A percentile compares a stretch with the other conserved stretches of the same genome.
Conservation (phyloP, 257 asterid genomes). For the Echium plantagineum region DNA sequence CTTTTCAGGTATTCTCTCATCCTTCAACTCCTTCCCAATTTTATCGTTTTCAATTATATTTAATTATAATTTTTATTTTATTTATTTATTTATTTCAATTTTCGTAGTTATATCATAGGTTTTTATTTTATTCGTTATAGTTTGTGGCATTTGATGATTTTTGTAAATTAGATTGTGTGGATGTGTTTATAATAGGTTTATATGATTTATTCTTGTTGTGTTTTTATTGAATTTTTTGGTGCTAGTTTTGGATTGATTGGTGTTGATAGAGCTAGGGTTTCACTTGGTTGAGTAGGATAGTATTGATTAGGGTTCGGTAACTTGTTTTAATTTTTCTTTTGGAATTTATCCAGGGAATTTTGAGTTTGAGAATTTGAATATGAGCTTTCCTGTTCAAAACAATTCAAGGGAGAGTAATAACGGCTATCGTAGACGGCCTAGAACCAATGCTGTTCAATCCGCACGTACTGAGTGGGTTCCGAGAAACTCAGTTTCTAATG, state of each 20-base stretch:
- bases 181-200: too few species aligned
- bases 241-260: not conserved
- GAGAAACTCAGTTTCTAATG: constrained; percentile 28
- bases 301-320: not conserved
- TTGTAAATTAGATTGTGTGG: not conserved
- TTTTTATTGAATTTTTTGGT: too few species aligned
- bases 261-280: not conserved
- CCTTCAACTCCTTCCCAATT: too few species aligned
- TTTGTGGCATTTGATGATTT: not conserved
- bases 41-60: too few species aligned
- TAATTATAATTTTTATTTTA: too few species aligned
- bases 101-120: too few species aligned
- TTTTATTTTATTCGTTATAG: too few species aligned
- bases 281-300: not conserved
- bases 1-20: too few species aligned
- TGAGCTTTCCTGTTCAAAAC: constrained; percentile 64
- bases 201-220: too few species aligned
- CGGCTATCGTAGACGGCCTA: constrained; percentile 27
- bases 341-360: constrained; percentile 11
- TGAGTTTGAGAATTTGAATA: constrained; percentile 36
- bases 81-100: too few species aligned
- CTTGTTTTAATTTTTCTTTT: not conserved
- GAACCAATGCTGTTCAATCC: constrained; percentile 24
- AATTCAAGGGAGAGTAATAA: constrained; percentile 31
- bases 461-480: constrained; percentile 86